Base-by-base conservation (phyloP, 805 yeast genomes). In the Pichia membranifaciens region DNA sequence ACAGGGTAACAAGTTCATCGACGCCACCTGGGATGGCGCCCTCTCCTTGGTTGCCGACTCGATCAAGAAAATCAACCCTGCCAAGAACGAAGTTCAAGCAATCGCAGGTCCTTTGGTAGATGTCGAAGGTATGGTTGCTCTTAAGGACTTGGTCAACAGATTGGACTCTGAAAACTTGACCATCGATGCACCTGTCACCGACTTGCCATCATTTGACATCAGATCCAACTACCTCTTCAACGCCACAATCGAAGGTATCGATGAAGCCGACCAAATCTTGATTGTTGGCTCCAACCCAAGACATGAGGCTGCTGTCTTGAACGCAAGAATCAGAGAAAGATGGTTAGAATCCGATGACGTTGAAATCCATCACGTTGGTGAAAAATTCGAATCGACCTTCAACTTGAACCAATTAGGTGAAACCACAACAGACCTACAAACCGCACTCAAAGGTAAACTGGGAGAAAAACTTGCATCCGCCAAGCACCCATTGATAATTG, bases 11-110 rank as follows among this genome's bases (percentile, higher is more conserved):
- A 68, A 70, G 47, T 87, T 87, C 64, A 80, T 78, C 58, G 75
- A 80, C 49, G 85, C 88, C 20, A 81, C 91, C 43, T 87, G 96
- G 96, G 91, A 87, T 65, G 89, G 84, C 63, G 95, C 91, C 38
- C 72, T 87, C 51, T 67, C 82, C 16, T 75, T 81, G 39, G 79
- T 87, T 57, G 82, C 86, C 47, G 73, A 79, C 38, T 85, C 85
- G 22, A 76, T 72, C 64, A 61, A 69, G 51, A 69, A 73, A 55
- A 62, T 81, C 45, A 65, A 73, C 48, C 90, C 89, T 43, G 63
- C 68, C 53, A 84, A 76, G 46, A 74, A 83, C 60, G 93, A 87
- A 69, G 65, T 87, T 61, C 84, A 87, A 71, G 95, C 87, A 17
- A 71, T 87, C 57, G 81, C 85, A 38, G 96, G 96, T 57, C 86